A percentile compares a stretch with the other conserved stretches of the same genome.
Conservation (phyloP, 495 filamentous ascomycete species). For the Tetracladium setigerum region DNA sequence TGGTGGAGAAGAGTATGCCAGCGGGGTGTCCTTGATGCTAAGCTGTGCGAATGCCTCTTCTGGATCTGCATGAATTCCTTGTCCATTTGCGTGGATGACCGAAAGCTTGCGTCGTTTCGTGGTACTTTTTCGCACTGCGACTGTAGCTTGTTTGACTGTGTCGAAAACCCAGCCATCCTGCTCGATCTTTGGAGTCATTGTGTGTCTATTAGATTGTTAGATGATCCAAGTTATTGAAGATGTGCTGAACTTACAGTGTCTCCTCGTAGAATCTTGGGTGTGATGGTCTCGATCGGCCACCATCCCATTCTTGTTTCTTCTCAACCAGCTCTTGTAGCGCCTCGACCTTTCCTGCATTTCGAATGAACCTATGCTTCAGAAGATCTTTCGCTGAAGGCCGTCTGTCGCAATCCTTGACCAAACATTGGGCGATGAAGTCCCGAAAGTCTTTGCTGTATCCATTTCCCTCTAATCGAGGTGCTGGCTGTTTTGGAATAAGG, state of each 20-base stretch:
- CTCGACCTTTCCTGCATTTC: slow-evolving; percentile 75
- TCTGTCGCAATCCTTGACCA: slow-evolving; percentile 82
- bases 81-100: slow-evolving; percentile 33
- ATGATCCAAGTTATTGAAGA: slow-evolving; percentile 17
- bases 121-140: slow-evolving; percentile 24
- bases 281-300: slow-evolving; percentile 46
- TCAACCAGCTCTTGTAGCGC: slow-evolving; percentile 80
- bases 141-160: slow-evolving; percentile 65
- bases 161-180: slow-evolving; percentile 97
- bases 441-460: slow-evolving; percentile 85
- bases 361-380: slow-evolving; percentile 84
- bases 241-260: slow-evolving; percentile 50
- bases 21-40: slow-evolving; percentile 48
- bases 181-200: slow-evolving; percentile 58
- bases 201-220: slow-evolving; percentile 32
- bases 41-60: slow-evolving; percentile 53
- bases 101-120: slow-evolving; percentile 31
- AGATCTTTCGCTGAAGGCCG: slow-evolving; percentile 83
- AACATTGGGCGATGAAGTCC: slow-evolving; percentile 83
- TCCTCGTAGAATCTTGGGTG: slow-evolving; percentile 85
- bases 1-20: slow-evolving; percentile 41
- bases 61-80: slow-evolving; percentile 17
- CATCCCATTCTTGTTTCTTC: slow-evolving; percentile 73
- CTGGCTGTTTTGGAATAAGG: slow-evolving; percentile 84
- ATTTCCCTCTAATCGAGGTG: slow-evolving; percentile 76